Evolutionary conservation across 129 eudicot genomes (phyloP), one percentile per base, ranked within the genome.

Genomic region (Lactuca sativa): DNA sequence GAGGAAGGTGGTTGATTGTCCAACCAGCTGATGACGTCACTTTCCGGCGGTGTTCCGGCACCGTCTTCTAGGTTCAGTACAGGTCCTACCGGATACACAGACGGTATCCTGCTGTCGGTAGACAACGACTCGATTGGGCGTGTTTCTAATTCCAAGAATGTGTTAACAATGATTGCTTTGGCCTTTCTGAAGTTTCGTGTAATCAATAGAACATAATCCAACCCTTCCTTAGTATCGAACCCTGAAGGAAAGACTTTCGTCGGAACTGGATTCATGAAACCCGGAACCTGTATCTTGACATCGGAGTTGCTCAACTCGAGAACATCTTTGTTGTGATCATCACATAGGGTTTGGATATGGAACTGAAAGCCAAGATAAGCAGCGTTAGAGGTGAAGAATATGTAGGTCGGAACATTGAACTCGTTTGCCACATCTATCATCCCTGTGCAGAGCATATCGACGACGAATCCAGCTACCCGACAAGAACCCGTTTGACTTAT

Each of bases 1-100:
- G 83, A 79, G 1, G 71, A 61, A 25, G 33, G 16, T 1, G 75
- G 83, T 17, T 79, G 83, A 17, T 9, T 7, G 38, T 79, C 83
- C 17, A 79, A 56, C 83, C 83, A 79, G 15, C 38, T 13, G 4
- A 69, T 56, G 14, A 69, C 65, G 5, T 69, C 74, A 30, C 13
- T 13, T 4, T 40, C 74, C 5, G 9, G 6, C 10, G 7, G 16
- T 40, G 17, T 32, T 12, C 21, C 41, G 4, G 21, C 55, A 13
- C 1, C 54, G 30, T 9, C 65, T 10, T 12, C 64, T 31, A 44
- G 74, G 53, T 56, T 56, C 30, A 69, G 56, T 47, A 71, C 7
- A 4, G 76, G 76, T 40, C 76, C 75, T 17, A 71, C 76, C 9
- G 68, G 60, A 36, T 32, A 71, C 7, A 71, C 68, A 0, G 25